Evolutionary conservation across 805 yeast species (phyloP), one percentile per base, ranked within the genome.

Genomic region (Sugiyamaella floridensis): DNA sequence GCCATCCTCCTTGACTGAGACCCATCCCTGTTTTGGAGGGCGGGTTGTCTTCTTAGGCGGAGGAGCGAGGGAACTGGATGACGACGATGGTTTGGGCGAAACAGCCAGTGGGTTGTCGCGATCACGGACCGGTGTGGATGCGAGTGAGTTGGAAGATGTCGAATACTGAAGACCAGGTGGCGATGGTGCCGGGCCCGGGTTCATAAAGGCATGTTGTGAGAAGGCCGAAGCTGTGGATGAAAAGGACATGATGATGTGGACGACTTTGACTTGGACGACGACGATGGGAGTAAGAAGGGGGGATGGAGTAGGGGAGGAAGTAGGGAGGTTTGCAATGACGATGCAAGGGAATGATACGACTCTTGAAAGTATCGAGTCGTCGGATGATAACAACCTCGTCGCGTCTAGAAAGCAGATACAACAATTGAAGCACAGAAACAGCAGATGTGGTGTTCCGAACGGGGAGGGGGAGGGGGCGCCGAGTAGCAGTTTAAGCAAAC

Each of bases 1-100:
- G 48, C 97, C 97, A 61, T 92, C 97, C 61, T 92, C 98, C 67
- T 88, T 90, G 54, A 89, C 82, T 51, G 86, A 86, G 19, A 89
- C 90, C 95, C 96, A 90, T 0, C 97, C 97, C 53, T 80, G 76
- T 53, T 79, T 63, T 14, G 63, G 54, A 4, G 52, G 16, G 19
- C 47, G 37, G 40, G 37, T 15, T 16, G n/a, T n/a, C 20, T 42
- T 41, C 12, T 16, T 48, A 20, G 42, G 43, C 26, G 16, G 32
- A n/a, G 52, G 19, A n/a, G 29, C 44, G 20, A 43, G 29, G n/a
- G 41, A 15, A 19, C 28, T 18, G 4, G 49, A 26, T 18, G 32
- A 5, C n/a, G 42, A 3, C 41, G 48, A 45, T 12, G 40, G 19
- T n/a, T 16, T 9, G 11, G 47, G 29, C 16, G 40, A n/a, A 2